phyloP scores from a whole-genome alignment of 176 grass and related monocot genomes.

The Triticum urartu region DNA sequence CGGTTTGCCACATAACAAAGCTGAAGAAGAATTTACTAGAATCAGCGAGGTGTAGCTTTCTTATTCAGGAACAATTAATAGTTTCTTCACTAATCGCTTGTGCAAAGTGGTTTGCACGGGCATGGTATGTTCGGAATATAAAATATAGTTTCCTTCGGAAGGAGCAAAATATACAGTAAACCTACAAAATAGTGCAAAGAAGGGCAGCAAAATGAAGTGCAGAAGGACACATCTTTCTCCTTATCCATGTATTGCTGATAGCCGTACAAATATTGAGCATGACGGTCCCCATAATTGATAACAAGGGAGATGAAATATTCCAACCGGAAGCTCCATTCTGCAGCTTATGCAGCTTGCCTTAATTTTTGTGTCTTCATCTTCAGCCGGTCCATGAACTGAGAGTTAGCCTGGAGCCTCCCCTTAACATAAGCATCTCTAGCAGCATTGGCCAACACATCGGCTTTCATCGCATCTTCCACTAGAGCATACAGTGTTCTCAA shows the following conservation, averaged over 20 bases:
- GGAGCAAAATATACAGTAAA: not conserved
- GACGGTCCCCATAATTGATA: not conserved
- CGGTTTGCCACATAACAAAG: not conserved
- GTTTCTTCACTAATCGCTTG: not conserved
- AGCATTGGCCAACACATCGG: slow-evolving; percentile 62
- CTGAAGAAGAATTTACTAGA: not conserved
- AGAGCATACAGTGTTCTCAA: slow-evolving; percentile 75
- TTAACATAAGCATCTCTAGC: slow-evolving; percentile 72
- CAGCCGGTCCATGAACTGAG: slow-evolving; percentile 81
- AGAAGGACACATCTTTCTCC: slow-evolving; percentile 1
- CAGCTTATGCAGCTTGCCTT: slow-evolving; percentile 43
- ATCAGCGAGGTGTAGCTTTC: not conserved
- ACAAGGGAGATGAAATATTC: not conserved
- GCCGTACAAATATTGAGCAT: slow-evolving; percentile 9
- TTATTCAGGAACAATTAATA: slow-evolving; percentile 18
- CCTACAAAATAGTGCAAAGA: not conserved
- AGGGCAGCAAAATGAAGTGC: slow-evolving; percentile 10
- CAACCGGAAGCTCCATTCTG: not conserved
- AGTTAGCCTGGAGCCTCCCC: slow-evolving; percentile 62
- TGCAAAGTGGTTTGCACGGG: not conserved
- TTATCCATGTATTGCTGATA: not conserved
- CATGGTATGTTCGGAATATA: not conserved
- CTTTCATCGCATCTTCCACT: slow-evolving; percentile 72
- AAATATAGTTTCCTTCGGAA: not conserved
- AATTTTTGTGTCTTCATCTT: slow-evolving; percentile 57